Conservation (phyloP, 1,284 basidiomycete genomes). For the Stygiomarasmius scandens region DNA sequence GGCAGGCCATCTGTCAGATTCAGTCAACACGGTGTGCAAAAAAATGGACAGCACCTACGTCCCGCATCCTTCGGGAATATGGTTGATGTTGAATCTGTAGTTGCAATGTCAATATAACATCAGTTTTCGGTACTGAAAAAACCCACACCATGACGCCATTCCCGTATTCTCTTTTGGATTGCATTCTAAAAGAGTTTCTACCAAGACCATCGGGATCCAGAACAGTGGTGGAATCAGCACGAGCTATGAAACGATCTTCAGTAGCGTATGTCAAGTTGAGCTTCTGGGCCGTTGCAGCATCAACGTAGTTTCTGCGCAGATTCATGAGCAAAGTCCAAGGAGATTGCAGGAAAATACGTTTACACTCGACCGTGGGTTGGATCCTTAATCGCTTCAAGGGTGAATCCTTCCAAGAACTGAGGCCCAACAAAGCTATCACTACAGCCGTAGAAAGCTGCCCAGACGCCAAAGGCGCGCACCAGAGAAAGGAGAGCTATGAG, state of each 20-base stretch:
- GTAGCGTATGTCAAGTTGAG: slow-evolving; percentile 40
- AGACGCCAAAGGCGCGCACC: background rate
- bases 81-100: slow-evolving; percentile 21
- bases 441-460: slow-evolving; percentile 24
- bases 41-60: background rate
- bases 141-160: slow-evolving; percentile 51
- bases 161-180: slow-evolving; percentile 45
- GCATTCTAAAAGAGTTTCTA: slow-evolving; percentile 50
- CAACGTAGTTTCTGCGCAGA: slow-evolving; percentile 41
- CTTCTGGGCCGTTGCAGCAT: slow-evolving; percentile 32
- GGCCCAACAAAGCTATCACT: slow-evolving; percentile 45
- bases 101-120: background rate
- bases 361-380: slow-evolving; percentile 59
- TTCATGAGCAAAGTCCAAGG: slow-evolving; percentile 1
- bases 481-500: background rate
- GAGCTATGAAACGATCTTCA: slow-evolving; percentile 37
- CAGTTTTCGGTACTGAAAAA: slow-evolving; percentile 1
- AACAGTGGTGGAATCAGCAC: slow-evolving; percentile 47
- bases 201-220: slow-evolving; percentile 46
- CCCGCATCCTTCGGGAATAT: slow-evolving; percentile 31
- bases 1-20: slow-evolving; percentile 53
- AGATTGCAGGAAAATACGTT: slow-evolving; percentile 29
- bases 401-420: slow-evolving; percentile 48
- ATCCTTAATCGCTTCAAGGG: slow-evolving; percentile 49
- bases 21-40: background rate